Evolutionary conservation across 805 yeast species (phyloP), one percentile per base, ranked within the genome.

Genomic region (Teunomyces atbi): DNA sequence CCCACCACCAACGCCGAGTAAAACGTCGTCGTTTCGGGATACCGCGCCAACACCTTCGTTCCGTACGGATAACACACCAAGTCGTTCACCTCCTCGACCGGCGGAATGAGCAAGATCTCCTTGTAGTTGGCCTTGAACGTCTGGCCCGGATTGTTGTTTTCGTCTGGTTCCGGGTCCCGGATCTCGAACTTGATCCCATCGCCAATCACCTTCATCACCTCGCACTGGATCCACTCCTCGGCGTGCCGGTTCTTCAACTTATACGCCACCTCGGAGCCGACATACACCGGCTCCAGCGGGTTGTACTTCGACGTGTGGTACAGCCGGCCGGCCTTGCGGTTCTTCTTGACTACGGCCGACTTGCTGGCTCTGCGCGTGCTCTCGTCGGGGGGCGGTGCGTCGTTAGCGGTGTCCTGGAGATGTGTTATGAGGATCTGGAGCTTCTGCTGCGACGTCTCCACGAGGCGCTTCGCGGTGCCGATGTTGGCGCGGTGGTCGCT

Each of bases 141-240:
- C 56, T 85, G 92, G 2, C 96, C 97, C 3, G 91, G 86, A 47
- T 91, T 89, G 51, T 86, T 88, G 55, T 83, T 78, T 58, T 92
- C 98, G 59, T 94, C 99, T 0, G 99, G 98, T 59, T 94, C 99
- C 0, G 98, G 97, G 64, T 94, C 99, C 56, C 89, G 81, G n/a
- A 94, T 91, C 65, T 94, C 98, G 61, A 84, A 90, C 55, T 58
- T 52, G 44, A 58, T 69, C 1, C 94, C 92, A 53, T 89, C 96
- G 1, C 81, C 80, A n/a, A 82, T 66, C 3, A 92, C 82, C 54
- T 80, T 82, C 21, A 84, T 78, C 12, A 94, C 96, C 58, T 86
- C 89, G 69, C 99, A 94, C 62, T 89, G 96, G 55, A 94, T 89
- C 99, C 99, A 94, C 61, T 92, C 98, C 42, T 85, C 91, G n/a